Evolutionary conservation across 164 flowering plant genomes (phyloP).

Genomic region (Dillenia turbinata): DNA sequence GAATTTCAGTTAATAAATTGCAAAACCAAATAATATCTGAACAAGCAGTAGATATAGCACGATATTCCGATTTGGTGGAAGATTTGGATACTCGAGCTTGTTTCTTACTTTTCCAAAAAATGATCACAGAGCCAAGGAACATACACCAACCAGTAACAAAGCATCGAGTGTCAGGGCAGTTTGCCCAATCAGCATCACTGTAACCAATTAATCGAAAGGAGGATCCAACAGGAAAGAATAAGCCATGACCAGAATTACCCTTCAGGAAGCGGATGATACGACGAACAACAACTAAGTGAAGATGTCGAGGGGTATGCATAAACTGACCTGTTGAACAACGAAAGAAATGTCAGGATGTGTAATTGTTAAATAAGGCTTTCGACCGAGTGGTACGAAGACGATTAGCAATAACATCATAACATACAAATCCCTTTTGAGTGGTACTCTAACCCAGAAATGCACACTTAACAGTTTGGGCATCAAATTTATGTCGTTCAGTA

Average conservation of each 20-base stretch:
- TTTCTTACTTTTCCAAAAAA: constrained; percentile 12
- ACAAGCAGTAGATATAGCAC: constrained; percentile 3
- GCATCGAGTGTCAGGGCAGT: background rate
- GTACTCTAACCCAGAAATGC: too few species aligned
- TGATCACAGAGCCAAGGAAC: background rate
- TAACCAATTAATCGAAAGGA: background rate
- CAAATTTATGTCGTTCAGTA: too few species aligned
- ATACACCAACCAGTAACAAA: constrained; percentile 5
- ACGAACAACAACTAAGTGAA: constrained; percentile 1
- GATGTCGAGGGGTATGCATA: background rate
- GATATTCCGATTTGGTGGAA: constrained; percentile 5
- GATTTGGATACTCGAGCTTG: constrained; percentile 7
- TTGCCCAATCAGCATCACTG: constrained; percentile 5
- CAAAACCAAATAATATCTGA: constrained; percentile 5
- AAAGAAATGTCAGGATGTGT: constrained; percentile 3
- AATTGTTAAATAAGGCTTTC: constrained; percentile 2
- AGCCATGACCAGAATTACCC: constrained; percentile 2
- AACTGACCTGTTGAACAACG: constrained; percentile 5
- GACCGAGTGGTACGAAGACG: too few species aligned
- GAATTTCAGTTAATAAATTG: constrained; percentile 1
- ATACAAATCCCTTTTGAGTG: too few species aligned
- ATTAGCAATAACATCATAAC: too few species aligned
- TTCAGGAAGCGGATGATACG: constrained; percentile 7
- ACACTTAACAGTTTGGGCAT: too few species aligned
- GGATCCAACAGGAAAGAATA: background rate